These are phyloP conservation scores for Emmonsiellopsis sp. DNA, from an alignment of 2,329 filamentous ascomycete species.

Conservation along the genomic window DNA sequence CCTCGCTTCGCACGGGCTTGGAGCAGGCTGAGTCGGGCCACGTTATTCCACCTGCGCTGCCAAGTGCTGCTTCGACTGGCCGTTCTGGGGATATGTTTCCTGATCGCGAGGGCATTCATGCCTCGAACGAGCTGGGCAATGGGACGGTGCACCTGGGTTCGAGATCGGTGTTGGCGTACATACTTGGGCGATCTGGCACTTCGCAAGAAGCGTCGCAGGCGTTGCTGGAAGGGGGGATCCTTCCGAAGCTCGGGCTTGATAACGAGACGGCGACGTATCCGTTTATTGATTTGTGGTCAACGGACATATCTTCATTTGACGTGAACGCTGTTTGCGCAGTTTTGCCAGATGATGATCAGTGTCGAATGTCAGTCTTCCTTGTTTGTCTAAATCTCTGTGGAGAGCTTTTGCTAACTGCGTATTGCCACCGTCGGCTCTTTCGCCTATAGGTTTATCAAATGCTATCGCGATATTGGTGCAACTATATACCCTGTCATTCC, in stretches of 20 bases:
- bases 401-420: background rate
- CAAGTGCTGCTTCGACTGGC: slow-evolving; percentile 1
- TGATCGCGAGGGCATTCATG: slow-evolving; percentile 47
- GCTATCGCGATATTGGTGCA: slow-evolving; percentile 18
- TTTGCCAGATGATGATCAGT: slow-evolving; percentile 49
- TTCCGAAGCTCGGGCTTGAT: slow-evolving; percentile 54
- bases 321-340: slow-evolving; percentile 50
- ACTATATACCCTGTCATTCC: slow-evolving; percentile 53
- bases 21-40: slow-evolving; percentile 26
- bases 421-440: background rate
- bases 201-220: slow-evolving; percentile 39
- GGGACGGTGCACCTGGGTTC: slow-evolving; percentile 54
- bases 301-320: slow-evolving; percentile 48
- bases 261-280: slow-evolving; percentile 57
- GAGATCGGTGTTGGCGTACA: slow-evolving; percentile 52
- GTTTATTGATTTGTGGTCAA: slow-evolving; percentile 56
- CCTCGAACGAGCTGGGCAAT: slow-evolving; percentile 49
- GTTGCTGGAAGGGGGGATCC: slow-evolving; percentile 50
- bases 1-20: slow-evolving; percentile 28
- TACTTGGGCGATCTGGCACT: slow-evolving; percentile 43
- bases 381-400: background rate
- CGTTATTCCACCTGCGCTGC: slow-evolving; percentile 4
- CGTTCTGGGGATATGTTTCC: slow-evolving; percentile 4
- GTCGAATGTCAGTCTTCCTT: slow-evolving; percentile 35
- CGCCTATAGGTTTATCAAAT: slow-evolving; percentile 8